phyloP scores from a whole-genome alignment of 2,329 filamentous ascomycete species.

The Chrysoporthe deuterocubensis region DNA sequence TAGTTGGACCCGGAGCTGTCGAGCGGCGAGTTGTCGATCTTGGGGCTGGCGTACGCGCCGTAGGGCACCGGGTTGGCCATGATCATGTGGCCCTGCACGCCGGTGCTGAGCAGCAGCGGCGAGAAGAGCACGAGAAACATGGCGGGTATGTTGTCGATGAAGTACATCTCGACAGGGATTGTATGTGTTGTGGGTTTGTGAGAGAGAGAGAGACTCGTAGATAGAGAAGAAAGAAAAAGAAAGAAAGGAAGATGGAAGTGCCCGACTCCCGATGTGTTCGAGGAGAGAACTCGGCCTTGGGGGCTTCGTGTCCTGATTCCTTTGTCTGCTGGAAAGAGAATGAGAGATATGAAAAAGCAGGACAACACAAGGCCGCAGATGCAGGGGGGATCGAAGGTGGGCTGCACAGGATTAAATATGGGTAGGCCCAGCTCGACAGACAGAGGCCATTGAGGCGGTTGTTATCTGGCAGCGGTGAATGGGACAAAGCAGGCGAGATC shows the following conservation, averaged over 20 bases:
- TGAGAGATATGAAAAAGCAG: not conserved
- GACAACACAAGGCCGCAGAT: not conserved
- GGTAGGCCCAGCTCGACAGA: not conserved
- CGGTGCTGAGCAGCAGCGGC: conserved; percentile 46
- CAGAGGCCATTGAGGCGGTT: not conserved
- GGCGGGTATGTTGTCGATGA: not conserved
- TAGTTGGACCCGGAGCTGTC: conserved; percentile 64
- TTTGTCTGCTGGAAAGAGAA: not conserved
- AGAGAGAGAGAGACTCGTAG: not conserved
- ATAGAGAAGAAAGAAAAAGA: not conserved
- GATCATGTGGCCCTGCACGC: conserved; percentile 32
- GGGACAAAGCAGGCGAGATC: not conserved
- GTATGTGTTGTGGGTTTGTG: not conserved
- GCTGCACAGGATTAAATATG: conserved; percentile 3
- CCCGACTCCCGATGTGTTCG: not conserved
- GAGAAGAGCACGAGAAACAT: conserved; percentile 26
- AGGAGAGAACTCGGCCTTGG: not conserved
- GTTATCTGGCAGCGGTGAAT: too few relatives aligned
- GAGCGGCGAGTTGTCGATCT: conserved; percentile 73
- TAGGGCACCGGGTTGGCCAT: conserved; percentile 26
- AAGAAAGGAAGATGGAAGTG: not conserved
- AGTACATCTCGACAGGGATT: not conserved
- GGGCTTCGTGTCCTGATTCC: not conserved
- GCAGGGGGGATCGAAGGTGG: conserved; percentile 4
- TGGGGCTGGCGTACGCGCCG: conserved; percentile 36